These are phyloP conservation scores for Logfia minima DNA, from an alignment of 129 eudicot species.

Conservation along the genomic window DNA sequence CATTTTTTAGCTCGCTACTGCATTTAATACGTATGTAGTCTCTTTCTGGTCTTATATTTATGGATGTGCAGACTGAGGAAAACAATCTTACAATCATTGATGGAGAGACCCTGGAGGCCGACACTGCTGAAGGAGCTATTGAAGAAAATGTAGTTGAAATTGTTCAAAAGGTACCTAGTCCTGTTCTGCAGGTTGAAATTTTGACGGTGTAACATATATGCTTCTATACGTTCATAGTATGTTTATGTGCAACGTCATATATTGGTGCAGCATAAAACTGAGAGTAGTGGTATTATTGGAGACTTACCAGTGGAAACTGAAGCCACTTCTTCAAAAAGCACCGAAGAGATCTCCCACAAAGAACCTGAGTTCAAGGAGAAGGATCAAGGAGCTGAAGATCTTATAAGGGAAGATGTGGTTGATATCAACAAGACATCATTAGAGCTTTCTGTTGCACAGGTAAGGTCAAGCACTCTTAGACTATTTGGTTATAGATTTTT, in stretches of 20 bases:
- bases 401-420: slow-evolving; percentile 13
- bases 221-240: slow-evolving; percentile 5
- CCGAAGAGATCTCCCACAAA: slow-evolving; percentile 10
- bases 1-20: neutral
- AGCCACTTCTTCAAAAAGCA: slow-evolving; percentile 13
- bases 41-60: neutral
- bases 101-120: slow-evolving; percentile 22
- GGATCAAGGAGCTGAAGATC: slow-evolving; percentile 23
- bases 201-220: slow-evolving; percentile 2
- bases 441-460: slow-evolving; percentile 37
- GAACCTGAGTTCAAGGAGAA: slow-evolving; percentile 16
- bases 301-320: slow-evolving; percentile 26
- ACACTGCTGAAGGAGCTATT: slow-evolving; percentile 18
- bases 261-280: slow-evolving; percentile 25
- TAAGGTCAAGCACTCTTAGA: slow-evolving; percentile 9
- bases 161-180: slow-evolving; percentile 11
- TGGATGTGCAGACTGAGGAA: slow-evolving; percentile 24
- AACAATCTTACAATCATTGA: slow-evolving; percentile 5
- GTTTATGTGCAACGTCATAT: slow-evolving; percentile 22
- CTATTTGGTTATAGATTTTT: neutral
- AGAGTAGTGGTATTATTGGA: slow-evolving; percentile 17
- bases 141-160: slow-evolving; percentile 18
- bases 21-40: neutral
- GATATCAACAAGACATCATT: slow-evolving; percentile 23
- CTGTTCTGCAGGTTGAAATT: slow-evolving; percentile 15